Evolutionary conservation across 495 filamentous ascomycete genomes (phyloP).

Genomic region (Tuber umbilicatum): DNA sequence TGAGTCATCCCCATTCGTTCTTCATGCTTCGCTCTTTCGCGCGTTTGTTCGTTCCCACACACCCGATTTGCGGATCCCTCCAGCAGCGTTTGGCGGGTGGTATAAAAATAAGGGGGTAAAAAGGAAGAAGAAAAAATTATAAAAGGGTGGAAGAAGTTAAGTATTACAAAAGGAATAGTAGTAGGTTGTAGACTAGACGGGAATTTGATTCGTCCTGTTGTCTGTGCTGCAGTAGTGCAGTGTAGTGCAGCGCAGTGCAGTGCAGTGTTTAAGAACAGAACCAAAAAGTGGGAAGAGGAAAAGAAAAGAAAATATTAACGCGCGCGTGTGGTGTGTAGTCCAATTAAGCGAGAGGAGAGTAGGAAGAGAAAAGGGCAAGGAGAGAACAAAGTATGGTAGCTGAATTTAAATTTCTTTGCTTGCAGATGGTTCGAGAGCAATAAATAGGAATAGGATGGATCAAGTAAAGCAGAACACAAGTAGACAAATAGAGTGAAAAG

Average conservation of each 20-base stretch:
- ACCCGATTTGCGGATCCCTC: neutral
- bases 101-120: neutral
- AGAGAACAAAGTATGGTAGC: neutral
- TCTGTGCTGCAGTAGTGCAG: neutral
- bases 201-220: neutral
- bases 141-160: slow-evolving; percentile 1
- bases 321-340: neutral
- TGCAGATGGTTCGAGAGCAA: slow-evolving; percentile 9
- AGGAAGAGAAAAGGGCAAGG: neutral
- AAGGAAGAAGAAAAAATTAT: neutral
- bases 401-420: neutral
- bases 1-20: neutral
- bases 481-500: slow-evolving; percentile 27
- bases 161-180: slow-evolving; percentile 9
- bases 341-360: neutral
- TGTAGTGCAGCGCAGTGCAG: neutral
- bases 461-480: slow-evolving; percentile 30
- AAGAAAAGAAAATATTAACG: slow-evolving; percentile 8
- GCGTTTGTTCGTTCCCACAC: neutral
- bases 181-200: slow-evolving; percentile 4
- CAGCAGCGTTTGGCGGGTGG: neutral
- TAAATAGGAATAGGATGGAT: slow-evolving; percentile 27
- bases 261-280: neutral
- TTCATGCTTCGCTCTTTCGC: neutral
- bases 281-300: neutral